phyloP scores from a whole-genome alignment of 2,329 filamentous ascomycete species.

The Epichloe sibirici region DNA sequence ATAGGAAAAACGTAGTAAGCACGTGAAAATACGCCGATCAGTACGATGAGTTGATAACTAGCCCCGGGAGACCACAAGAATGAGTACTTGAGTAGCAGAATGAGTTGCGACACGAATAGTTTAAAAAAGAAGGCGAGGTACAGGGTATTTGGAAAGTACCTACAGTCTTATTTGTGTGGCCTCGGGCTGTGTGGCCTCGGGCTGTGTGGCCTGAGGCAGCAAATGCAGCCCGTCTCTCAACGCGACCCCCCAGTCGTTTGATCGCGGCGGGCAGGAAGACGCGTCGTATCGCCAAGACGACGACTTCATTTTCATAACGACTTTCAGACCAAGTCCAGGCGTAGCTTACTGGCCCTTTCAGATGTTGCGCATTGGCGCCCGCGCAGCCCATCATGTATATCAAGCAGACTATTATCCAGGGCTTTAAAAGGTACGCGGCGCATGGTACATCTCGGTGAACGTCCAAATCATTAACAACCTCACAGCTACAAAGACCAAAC shows the following conservation, averaged over 20 bases:
- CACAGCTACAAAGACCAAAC: slow-evolving; percentile 97
- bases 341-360: slow-evolving; percentile 13
- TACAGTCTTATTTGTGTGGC: too few relatives aligned
- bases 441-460: background rate
- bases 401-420: slow-evolving; percentile 99
- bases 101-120: too few relatives aligned
- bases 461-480: slow-evolving; percentile 10
- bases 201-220: slow-evolving; percentile 3
- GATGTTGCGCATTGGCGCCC: slow-evolving; percentile 27
- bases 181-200: too few relatives aligned
- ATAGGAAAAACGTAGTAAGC: too few relatives aligned
- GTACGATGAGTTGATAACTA: background rate
- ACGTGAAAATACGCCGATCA: background rate
- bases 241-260: slow-evolving; percentile 2
- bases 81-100: too few relatives aligned
- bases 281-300: slow-evolving; percentile 4
- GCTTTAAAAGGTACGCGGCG: slow-evolving; percentile 79
- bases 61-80: too few relatives aligned
- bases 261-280: slow-evolving; percentile 4
- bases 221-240: background rate
- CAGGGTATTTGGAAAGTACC: background rate
- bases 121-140: background rate
- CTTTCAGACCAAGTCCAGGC: slow-evolving; percentile 6
- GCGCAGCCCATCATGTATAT: slow-evolving; percentile 66
- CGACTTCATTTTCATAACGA: background rate